Evolutionary conservation across 2,329 filamentous ascomycete species (phyloP).

Genomic region (Rhinocladiella similis): DNA sequence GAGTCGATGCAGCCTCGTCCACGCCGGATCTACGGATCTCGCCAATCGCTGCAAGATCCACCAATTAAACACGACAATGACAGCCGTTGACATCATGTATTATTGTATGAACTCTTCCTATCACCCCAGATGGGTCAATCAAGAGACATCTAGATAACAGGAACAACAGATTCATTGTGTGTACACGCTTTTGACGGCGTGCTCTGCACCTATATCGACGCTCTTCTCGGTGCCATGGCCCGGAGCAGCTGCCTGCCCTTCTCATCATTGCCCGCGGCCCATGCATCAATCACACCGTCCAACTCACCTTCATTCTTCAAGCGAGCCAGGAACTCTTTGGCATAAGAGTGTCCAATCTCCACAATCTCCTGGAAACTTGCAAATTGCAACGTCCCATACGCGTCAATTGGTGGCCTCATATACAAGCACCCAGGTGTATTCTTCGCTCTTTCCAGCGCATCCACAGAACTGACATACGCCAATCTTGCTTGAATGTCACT

Average conservation of each 20-base stretch:
- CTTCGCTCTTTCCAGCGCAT: conserved; percentile 92
- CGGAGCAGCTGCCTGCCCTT: conserved; percentile 74
- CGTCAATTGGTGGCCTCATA: conserved; percentile 92
- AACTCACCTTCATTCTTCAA: conserved; percentile 78
- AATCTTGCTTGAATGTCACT: conserved; percentile 94
- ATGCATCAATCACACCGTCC: conserved; percentile 52
- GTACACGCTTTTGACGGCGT: too few species aligned
- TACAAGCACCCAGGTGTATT: conserved; percentile 87
- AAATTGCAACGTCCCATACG: conserved; percentile 93
- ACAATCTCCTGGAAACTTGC: conserved; percentile 98
- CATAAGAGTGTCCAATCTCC: conserved; percentile 81
- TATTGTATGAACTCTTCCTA: too few species aligned
- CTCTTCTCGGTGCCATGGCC: conserved; percentile 76
- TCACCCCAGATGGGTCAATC: too few species aligned
- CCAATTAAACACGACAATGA: not conserved
- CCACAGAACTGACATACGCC: conserved; percentile 92
- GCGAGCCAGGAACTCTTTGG: conserved; percentile 74
- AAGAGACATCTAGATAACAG: too few species aligned
- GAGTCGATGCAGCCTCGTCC: not conserved
- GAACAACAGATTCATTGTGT: too few species aligned
- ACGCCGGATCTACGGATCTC: not conserved
- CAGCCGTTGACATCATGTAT: too few species aligned
- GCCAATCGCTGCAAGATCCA: not conserved
- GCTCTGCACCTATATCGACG: conserved; percentile 32
- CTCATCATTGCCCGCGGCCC: conserved; percentile 59